Percentiles rank a stretch among this genome's conserved stretches.
Evolutionary conservation across 106 monocot genomes (phyloP).

Genomic region (Dendrobium nobile): DNA sequence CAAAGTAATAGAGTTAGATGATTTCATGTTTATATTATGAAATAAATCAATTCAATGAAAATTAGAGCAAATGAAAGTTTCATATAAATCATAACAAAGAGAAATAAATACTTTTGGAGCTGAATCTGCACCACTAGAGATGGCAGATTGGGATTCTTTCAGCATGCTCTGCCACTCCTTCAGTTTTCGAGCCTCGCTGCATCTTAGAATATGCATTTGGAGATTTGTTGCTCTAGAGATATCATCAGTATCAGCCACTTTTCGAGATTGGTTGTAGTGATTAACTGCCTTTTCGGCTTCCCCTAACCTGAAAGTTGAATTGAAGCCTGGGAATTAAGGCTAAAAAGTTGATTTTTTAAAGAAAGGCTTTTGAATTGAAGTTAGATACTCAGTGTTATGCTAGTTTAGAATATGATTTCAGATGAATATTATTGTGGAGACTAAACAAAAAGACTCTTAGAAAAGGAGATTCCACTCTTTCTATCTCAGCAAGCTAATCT

Average conservation of each 20-base stretch:
- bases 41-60: too few species aligned
- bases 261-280: conserved; percentile 34
- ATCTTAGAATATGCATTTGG: conserved; percentile 17
- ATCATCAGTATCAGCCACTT: conserved; percentile 14
- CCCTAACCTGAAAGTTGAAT: conserved; percentile 31
- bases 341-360: neutral
- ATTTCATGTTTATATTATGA: neutral
- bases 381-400: neutral
- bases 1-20: neutral
- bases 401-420: neutral
- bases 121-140: conserved; percentile 60
- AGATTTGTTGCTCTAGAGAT: conserved; percentile 17
- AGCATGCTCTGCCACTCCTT: conserved; percentile 39
- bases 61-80: neutral
- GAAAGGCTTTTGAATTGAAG: neutral
- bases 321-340: neutral
- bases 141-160: conserved; percentile 27
- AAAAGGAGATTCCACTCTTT: too few species aligned
- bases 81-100: neutral
- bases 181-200: conserved; percentile 24
- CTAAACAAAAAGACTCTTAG: neutral
- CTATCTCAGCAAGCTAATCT: too few species aligned
- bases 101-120: conserved; percentile 45
- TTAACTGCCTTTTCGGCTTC: conserved; percentile 30
- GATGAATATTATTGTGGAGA: neutral